phyloP scores from a whole-genome alignment of 352 stramenopile species.

The Detonula confervacea region DNA sequence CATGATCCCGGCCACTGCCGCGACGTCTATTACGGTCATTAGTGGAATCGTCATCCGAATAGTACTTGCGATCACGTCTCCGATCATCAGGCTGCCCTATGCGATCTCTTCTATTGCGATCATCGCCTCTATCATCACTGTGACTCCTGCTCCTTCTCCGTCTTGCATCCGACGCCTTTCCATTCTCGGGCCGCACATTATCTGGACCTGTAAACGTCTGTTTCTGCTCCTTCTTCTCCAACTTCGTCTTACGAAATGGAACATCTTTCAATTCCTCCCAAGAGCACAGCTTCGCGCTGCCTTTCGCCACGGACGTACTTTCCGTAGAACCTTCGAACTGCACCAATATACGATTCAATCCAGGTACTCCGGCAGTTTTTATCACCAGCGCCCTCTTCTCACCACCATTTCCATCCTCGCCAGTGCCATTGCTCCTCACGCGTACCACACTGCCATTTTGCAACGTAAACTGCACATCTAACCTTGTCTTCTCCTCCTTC shows the following conservation, averaged over 20 bases:
- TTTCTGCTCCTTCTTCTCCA: slow-evolving; percentile 2
- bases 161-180: not conserved
- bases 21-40: no score
- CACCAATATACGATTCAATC: slow-evolving; percentile 81
- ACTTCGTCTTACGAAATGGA: slow-evolving; percentile 59
- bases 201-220: not conserved
- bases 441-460: slow-evolving; percentile 76
- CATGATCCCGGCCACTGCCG: no score
- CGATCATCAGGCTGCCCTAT: no score
- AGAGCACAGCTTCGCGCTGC: slow-evolving; percentile 59
- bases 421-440: slow-evolving; percentile 24
- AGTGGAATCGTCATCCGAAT: not conserved
- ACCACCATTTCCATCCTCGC: slow-evolving; percentile 12
- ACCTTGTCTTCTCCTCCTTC: slow-evolving; percentile 55
- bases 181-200: slow-evolving; percentile 12
- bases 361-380: slow-evolving; percentile 76
- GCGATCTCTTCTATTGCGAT: slow-evolving; percentile 20
- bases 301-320: slow-evolving; percentile 62
- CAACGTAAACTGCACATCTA: slow-evolving; percentile 78
- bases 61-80: slow-evolving; percentile 3
- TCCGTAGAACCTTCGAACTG: slow-evolving; percentile 63
- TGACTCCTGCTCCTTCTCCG: slow-evolving; percentile 24
- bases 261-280: slow-evolving; percentile 65
- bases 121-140: slow-evolving; percentile 19
- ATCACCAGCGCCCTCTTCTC: slow-evolving; percentile 58